A percentile compares a stretch with the other conserved stretches of the same genome.
phyloP scores from a whole-genome alignment of 192 early-diverging fungal genomes.

The Coemansia sp. region DNA sequence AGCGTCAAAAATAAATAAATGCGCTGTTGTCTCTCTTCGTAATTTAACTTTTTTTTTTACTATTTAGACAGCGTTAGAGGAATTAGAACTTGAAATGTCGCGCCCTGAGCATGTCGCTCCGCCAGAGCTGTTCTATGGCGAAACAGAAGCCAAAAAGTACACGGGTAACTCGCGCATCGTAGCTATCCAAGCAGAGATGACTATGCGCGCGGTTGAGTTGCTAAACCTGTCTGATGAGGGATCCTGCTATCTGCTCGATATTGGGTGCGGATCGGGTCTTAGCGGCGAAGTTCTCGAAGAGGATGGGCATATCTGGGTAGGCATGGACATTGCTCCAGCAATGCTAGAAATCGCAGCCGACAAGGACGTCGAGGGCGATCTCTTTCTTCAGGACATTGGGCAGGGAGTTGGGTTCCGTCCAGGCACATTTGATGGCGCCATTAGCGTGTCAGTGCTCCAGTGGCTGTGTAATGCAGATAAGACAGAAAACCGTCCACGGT shows the following conservation, averaged over 20 bases:
- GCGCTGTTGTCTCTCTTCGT: not conserved
- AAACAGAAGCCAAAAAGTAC: constrained; percentile 92
- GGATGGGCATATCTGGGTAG: constrained; percentile 96
- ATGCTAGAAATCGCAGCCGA: constrained; percentile 97
- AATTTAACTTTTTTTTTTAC: not conserved
- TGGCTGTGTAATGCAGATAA: constrained; percentile 99
- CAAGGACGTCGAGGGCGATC: constrained; percentile 91
- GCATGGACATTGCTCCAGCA: constrained; percentile 90
- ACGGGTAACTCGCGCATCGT: constrained; percentile 92
- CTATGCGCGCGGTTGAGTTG: constrained; percentile 88
- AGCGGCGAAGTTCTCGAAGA: constrained; percentile 95
- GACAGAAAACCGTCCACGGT: constrained; percentile 80
- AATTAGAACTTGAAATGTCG: constrained; percentile 65
- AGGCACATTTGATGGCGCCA: constrained; percentile 95
- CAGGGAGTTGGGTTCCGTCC: constrained; percentile 93
- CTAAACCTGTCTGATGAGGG: constrained; percentile 78
- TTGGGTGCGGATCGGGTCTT: constrained; percentile 97
- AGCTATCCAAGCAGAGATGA: constrained; percentile 94
- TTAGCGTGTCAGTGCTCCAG: constrained; percentile 94
- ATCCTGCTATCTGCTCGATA: constrained; percentile 84
- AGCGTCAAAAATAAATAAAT: not conserved
- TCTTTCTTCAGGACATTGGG: constrained; percentile 95
- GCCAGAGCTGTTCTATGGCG: constrained; percentile 97
- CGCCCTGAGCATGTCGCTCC: constrained; percentile 96
- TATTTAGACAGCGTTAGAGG: not conserved